A percentile compares a stretch with the other conserved stretches of the same genome.
Evolutionary conservation across 352 stramenopile species (phyloP).

Genomic region (Globisporangium uncinulatum): DNA sequence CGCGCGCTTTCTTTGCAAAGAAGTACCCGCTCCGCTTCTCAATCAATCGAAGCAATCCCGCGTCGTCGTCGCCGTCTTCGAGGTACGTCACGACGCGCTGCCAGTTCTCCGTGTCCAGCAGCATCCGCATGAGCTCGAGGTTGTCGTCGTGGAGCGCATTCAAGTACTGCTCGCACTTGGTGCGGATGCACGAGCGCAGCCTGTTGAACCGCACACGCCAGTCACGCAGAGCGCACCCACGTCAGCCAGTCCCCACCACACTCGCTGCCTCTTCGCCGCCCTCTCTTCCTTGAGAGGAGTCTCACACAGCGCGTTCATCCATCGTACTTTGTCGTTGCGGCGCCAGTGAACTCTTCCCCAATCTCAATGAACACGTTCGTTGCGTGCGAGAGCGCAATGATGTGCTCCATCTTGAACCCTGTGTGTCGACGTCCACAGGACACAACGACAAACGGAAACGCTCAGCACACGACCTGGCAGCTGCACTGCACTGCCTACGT

Average conservation of each 20-base stretch:
- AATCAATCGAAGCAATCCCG: conserved; percentile 51
- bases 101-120: conserved; percentile 84
- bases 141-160: conserved; percentile 79
- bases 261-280: neutral
- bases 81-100: conserved; percentile 53
- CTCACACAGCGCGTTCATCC: neutral
- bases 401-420: conserved; percentile 87
- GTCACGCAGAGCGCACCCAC: neutral
- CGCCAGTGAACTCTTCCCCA: conserved; percentile 81
- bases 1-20: conserved; percentile 43
- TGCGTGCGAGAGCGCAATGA: conserved; percentile 73
- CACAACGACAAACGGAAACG: neutral
- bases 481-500: neutral
- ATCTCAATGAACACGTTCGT: conserved; percentile 77
- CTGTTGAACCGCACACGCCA: conserved; percentile 15
- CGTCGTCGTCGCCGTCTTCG: conserved; percentile 37
- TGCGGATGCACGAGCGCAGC: conserved; percentile 52
- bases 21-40: conserved; percentile 74
- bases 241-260: neutral
- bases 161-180: conserved; percentile 83
- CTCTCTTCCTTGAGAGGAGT: too few relatives aligned
- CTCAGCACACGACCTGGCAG: neutral
- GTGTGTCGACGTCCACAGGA: neutral
- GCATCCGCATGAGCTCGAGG: conserved; percentile 75
- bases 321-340: conserved; percentile 59